These are phyloP conservation scores for Claviceps capensis DNA, from an alignment of 2,329 filamentous ascomycete genomes.

Conservation along the genomic window DNA sequence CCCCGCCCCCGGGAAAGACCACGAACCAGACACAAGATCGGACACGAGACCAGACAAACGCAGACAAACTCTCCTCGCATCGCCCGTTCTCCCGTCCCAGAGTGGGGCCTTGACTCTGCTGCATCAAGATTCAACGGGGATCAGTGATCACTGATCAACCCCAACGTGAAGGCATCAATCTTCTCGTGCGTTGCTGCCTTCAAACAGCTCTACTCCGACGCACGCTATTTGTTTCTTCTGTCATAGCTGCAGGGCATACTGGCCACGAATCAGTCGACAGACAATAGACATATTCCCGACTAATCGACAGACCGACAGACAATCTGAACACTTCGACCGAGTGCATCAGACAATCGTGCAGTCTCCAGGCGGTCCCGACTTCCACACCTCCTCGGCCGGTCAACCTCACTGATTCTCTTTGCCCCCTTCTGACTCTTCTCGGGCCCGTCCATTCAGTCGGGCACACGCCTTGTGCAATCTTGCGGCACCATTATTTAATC, in stretches of 20 bases:
- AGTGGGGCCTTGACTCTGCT: conserved; percentile 6
- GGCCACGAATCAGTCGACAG: not conserved
- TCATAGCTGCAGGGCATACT: not conserved
- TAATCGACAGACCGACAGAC: not conserved
- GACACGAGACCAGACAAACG: too few relatives aligned
- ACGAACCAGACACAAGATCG: too few relatives aligned
- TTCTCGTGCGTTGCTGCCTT: not conserved
- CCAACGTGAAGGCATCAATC: conserved; percentile 1
- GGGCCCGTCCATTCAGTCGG: not conserved
- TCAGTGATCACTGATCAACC: not conserved
- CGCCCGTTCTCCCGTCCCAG: conserved; percentile 10
- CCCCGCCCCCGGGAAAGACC: too few relatives aligned
- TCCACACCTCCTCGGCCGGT: not conserved
- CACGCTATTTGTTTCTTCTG: not conserved
- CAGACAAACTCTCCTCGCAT: too few relatives aligned
- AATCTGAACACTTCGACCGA: not conserved
- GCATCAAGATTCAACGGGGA: not conserved
- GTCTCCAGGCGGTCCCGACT: not conserved
- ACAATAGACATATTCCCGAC: not conserved
- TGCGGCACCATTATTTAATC: not conserved
- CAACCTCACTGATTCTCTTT: conserved; percentile 3
- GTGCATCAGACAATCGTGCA: not conserved
- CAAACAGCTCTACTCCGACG: not conserved
- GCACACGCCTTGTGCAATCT: not conserved
- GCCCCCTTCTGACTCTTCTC: not conserved